Evolutionary conservation across 345 rosid genomes (phyloP), one percentile per base, ranked within the genome.

Genomic region (Raphanus sativus): DNA sequence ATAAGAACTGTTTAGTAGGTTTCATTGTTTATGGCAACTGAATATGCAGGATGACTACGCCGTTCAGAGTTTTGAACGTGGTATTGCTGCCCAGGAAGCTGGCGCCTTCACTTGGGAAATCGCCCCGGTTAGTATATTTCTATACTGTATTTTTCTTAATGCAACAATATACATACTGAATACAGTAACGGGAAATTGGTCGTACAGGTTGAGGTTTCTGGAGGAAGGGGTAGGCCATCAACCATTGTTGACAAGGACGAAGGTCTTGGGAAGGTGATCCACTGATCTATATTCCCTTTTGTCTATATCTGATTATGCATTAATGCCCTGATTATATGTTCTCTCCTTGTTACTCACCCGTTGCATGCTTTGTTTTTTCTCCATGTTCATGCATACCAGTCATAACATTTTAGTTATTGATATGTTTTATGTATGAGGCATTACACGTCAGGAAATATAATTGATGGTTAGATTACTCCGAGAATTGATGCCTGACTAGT

Each of bases 91-190:
- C 56, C 90, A 91, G 81, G 91, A 88, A 32, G 77, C 82, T 81
- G 93, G 88, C 24, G 94, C 92, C 78, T 95, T 95, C 83, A 62
- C 91, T 34, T 92, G 98, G 98, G 99, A 95, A 88, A 92, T 95
- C 58, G 87, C 80, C 76, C 93, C 93, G 81, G 99, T 95, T 75
- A 78, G 92, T 77, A 52, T 69, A 34, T 55, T 29, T 62, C 34
- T 65, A 32, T 59, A 67, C 62, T 30, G 5, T 60, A 0, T 0
- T n/a, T 42, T 17, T 67, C n/a, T 60, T 71, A 7, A 24, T 59
- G 65, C 29, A 28, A 17, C 26, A 6, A 33, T 32, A 42, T 12
- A 50, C 48, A 56, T 62, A 16, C 73, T 71, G 52, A 63, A 50
- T 71, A 54, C 32, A 16, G 24, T 56, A 34, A 75, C 10, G 13